Evolutionary conservation across 805 yeast genomes (phyloP), one percentile per base, ranked within the genome.

Genomic region (Candida cerambycidarum): DNA sequence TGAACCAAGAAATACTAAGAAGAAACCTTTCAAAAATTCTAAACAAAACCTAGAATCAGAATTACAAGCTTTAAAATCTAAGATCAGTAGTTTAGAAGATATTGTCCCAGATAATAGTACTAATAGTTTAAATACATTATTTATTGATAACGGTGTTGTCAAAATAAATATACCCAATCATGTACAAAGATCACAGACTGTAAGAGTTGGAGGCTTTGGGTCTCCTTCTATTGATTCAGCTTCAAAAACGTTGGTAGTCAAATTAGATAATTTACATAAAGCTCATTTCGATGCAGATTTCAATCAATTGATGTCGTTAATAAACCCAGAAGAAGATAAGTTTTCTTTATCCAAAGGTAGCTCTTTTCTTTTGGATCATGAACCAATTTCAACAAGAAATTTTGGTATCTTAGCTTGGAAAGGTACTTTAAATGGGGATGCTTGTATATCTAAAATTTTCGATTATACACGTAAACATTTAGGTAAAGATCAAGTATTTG

Each of bases 361-460:
- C 4, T 7, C 19, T 10, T 28, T 30, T 32, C 14, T 42, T 13
- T 31, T 37, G 41, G 38, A 42, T 19, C 41, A 42, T 28, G 45
- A 42, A 28, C 45, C 45, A 14, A 15, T 33, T 16, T 15, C 16
- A 5, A 38, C 42, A 15, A 31, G 46, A 25, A 32, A 43, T 17
- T 43, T 28, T 19, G 46, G 46, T 3, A 33, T 38, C 3, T 43
- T 43, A n/a, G 34, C 46, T 27, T 43, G 46, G 46, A 43, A 43
- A 25, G 33, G 48, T 4, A 16, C 19, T 17, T 19, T 18, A n/a
- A 24, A 21, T 25, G 14, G 30, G 17, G 52, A 48, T 38, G 32
- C 38, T 8, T 31, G 44, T 21, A 38, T 44, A 17, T 29, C 23
- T 2, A 14, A 39, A 12, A 23, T 43, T 13, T 43, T 41, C 21